Base-by-base conservation (phyloP, 768 basidiomycete genomes). In the Serendipita indica region DNA sequence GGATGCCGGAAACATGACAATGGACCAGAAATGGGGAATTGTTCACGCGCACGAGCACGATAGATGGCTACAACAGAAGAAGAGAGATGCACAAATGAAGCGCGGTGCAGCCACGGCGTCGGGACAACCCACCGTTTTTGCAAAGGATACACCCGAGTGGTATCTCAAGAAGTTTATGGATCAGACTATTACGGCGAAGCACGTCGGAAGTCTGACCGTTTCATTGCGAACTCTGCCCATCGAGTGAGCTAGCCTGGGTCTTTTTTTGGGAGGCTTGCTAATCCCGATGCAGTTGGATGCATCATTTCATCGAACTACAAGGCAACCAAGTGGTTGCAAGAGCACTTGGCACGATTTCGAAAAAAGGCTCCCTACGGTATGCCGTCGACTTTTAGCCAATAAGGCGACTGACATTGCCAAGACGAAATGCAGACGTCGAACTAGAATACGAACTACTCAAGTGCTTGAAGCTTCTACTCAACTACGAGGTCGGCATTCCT, bases 11-110 rank as follows among this genome's bases (percentile, higher is more conserved):
- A 70, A 76, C 60, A 72, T 89, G 59, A 65, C 79, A 14, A 76
- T 87, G 22, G 85, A 89, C 30, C 88, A 89, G 69, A 97, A 97
- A 72, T 99, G 94, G 93, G 75, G 76, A 63, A 80, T 98, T 67
- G 85, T 99, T 3, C 79, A 84, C 67, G 87, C 81, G 60, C 84
- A 88, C 63, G 85, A 87, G 64, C 83, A 85, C 58, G 75, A 84
- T 57, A 78, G 85, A 39, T 90, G 86, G 83, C 80, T 79, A 64
- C 81, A 84, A 46, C 82, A 83, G 64, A 80, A 78, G 65, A 77
- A 73, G 62, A 76, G 81, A 64, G 79, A 82, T 62, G 80, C 81
- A 59, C 80, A 82, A 64, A 70, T 75, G 20, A 78, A 73, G 66
- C 81, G 74, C 66, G 81, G 81, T 65, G 72, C 72, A 3, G 84